Conservation (phyloP, 192 early-diverging fungal species). For the Gigaspora rosea region DNA sequence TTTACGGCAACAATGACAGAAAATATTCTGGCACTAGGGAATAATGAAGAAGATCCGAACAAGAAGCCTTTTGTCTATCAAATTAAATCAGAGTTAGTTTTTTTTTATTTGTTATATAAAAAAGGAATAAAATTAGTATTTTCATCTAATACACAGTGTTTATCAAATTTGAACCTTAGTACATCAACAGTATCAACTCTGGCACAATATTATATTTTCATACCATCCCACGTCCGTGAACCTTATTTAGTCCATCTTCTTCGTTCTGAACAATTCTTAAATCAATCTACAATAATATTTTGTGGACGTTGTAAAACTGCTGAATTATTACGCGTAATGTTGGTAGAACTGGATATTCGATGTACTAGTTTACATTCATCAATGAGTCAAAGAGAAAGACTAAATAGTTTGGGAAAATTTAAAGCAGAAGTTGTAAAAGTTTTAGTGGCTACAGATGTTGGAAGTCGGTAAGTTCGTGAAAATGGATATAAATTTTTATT, state of each 20-base stretch:
- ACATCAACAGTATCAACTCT: conserved; percentile 82
- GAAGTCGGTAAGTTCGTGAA: conserved; percentile 69
- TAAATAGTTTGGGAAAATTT: conserved; percentile 92
- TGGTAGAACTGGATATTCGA: conserved; percentile 88
- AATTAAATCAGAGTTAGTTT: conserved; percentile 44
- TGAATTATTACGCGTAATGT: conserved; percentile 82
- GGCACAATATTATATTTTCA: conserved; percentile 88
- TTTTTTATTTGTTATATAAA: no score
- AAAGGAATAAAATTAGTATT: no score
- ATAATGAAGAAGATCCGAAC: conserved; percentile 42
- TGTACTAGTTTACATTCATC: conserved; percentile 90
- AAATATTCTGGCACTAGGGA: conserved; percentile 73
- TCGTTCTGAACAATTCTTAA: conserved; percentile 60
- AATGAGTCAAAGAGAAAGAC: conserved; percentile 90
- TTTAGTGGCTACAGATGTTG: conserved; percentile 96
- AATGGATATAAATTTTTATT: conserved; percentile 1
- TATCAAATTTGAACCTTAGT: conserved; percentile 11
- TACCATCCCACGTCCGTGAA: conserved; percentile 88
- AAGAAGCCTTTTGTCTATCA: conserved; percentile 58
- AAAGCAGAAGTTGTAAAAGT: conserved; percentile 84
- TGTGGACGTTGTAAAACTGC: conserved; percentile 81
- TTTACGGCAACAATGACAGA: conserved; percentile 98
- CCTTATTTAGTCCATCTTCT: conserved; percentile 85
- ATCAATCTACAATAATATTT: conserved; percentile 94
- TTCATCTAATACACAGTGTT: no score